Percentiles rank a stretch among this genome's conserved stretches.
Evolutionary conservation across 192 early-diverging fungal species (phyloP).

Genomic region (Coemansia sp.): DNA sequence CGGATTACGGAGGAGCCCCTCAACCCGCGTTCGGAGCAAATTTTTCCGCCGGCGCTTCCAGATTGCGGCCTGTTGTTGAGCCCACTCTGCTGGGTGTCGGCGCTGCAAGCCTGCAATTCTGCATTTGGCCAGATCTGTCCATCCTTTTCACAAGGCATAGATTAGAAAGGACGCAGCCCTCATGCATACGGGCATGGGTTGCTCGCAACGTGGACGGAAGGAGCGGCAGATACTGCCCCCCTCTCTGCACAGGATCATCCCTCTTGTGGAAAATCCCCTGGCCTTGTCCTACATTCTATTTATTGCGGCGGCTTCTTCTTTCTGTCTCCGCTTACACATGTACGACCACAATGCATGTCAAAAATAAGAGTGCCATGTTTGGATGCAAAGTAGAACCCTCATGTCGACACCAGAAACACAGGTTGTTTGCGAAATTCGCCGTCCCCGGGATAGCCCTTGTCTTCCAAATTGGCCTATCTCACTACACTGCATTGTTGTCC

Average conservation of each 20-base stretch:
- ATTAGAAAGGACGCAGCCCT: neutral
- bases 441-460: neutral
- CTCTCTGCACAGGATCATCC: neutral
- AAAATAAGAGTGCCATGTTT: neutral
- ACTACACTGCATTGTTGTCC: neutral
- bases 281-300: neutral
- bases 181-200: neutral
- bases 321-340: slow-evolving; percentile 2
- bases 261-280: neutral
- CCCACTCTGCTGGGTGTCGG: neutral
- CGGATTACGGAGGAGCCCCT: slow-evolving; percentile 1
- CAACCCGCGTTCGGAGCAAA: neutral
- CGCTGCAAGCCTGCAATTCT: neutral
- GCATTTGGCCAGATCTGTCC: neutral
- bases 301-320: neutral
- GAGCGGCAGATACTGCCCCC: neutral
- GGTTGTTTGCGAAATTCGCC: neutral
- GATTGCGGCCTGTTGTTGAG: neutral
- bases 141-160: neutral
- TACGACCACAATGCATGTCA: neutral
- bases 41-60: neutral
- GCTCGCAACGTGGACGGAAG: neutral
- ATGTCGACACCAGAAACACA: neutral
- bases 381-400: neutral
- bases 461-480: neutral